Conservation (phyloP, 495 filamentous ascomycete species). For the Aspergillus nidulans region DNA sequence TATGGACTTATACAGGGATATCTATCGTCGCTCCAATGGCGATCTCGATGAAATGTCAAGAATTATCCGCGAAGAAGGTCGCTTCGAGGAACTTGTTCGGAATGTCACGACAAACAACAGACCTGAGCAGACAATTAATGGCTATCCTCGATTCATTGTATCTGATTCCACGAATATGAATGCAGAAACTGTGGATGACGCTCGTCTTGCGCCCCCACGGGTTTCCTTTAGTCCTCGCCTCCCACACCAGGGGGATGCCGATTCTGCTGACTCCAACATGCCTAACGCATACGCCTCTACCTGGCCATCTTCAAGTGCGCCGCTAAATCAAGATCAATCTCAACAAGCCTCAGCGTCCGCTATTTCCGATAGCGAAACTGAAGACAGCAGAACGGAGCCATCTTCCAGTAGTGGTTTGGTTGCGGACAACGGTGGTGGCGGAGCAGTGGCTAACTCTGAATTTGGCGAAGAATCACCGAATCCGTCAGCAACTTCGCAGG, state of each 20-base stretch:
- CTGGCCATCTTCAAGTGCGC: background rate
- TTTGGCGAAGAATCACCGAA: background rate
- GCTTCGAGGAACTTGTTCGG: slow-evolving; percentile 52
- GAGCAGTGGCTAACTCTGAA: background rate
- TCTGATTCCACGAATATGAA: slow-evolving; percentile 2
- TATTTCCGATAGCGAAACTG: background rate
- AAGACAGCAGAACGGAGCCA: background rate
- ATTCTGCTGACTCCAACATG: background rate
- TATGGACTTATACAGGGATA: slow-evolving; percentile 45
- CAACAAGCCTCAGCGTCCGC: background rate
- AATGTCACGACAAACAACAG: slow-evolving; percentile 36
- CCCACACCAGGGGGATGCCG: background rate
- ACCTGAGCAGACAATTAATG: slow-evolving; percentile 12
- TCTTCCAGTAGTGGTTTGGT: background rate
- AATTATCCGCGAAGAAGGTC: slow-evolving; percentile 59
- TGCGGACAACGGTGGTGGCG: background rate
- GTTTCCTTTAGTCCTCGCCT: background rate
- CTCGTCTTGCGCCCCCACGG: background rate
- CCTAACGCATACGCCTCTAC: background rate
- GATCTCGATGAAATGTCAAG: slow-evolving; percentile 55
- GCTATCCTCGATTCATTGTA: background rate
- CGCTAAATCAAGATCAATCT: background rate
- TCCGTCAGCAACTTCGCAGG: slow-evolving; percentile 4
- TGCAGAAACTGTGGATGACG: background rate
- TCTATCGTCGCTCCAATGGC: slow-evolving; percentile 51